A percentile compares a stretch with the other conserved stretches of the same genome.
Evolutionary conservation across 2,329 filamentous ascomycete species (phyloP).

Genomic region (Harringtonia lauricola): DNA sequence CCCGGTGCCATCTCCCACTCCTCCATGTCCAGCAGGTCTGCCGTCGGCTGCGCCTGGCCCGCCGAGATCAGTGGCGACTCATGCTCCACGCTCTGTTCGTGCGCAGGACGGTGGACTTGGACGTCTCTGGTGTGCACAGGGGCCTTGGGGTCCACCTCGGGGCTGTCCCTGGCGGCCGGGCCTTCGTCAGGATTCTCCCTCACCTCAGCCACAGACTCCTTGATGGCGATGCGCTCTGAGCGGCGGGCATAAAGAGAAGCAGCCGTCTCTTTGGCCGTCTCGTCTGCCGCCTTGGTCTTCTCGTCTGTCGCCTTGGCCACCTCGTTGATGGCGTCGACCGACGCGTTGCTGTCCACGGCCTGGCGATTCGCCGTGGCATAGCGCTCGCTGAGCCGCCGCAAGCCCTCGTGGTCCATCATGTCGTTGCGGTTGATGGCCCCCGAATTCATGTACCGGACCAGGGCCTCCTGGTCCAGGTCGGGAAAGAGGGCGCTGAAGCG

Average conservation of each 20-base stretch:
- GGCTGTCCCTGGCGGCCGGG: background rate
- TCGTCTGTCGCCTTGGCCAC: too few relatives aligned
- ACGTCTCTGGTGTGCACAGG: too few relatives aligned
- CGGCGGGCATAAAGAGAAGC: slow-evolving; percentile 1
- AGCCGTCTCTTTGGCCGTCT: background rate
- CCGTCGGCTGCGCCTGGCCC: background rate
- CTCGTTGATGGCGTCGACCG: background rate
- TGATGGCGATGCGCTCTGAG: slow-evolving; percentile 8
- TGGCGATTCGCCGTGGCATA: slow-evolving; percentile 2
- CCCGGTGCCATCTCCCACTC: slow-evolving; percentile 25
- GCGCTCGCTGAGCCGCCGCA: background rate
- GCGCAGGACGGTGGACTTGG: background rate
- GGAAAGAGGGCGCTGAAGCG: slow-evolving; percentile 9
- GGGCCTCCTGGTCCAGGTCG: slow-evolving; percentile 1
- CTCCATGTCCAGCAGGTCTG: slow-evolving; percentile 21
- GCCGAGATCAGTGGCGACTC: background rate
- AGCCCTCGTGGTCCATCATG: background rate
- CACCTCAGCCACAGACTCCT: background rate
- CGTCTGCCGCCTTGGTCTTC: background rate
- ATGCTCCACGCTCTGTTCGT: background rate
- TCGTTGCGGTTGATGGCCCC: background rate
- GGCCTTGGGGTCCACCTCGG: too few relatives aligned
- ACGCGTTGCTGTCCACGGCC: background rate
- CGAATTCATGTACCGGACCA: background rate
- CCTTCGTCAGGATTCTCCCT: background rate